phyloP scores from a whole-genome alignment of 805 yeast species.

The Wickerhamiella azymoides region DNA sequence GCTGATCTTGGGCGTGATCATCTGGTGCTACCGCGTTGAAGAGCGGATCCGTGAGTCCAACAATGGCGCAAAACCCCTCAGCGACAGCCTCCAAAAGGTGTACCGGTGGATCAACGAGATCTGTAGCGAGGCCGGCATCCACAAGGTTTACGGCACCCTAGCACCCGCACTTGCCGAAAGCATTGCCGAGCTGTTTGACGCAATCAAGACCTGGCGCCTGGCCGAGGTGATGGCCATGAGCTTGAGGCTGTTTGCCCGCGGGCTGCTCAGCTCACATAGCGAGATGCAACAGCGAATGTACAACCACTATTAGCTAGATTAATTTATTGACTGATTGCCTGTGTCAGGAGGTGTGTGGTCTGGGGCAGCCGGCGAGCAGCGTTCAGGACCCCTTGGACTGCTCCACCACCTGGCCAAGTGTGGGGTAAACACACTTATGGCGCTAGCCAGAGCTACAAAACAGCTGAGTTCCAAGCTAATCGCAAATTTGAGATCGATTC shows the following conservation, averaged over 20 bases:
- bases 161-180: slow-evolving; percentile 19
- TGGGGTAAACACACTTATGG: too few relatives aligned
- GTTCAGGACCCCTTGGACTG: too few relatives aligned
- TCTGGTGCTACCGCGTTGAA: slow-evolving; percentile 22
- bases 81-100: neutral
- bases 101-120: slow-evolving; percentile 15
- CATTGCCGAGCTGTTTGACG: slow-evolving; percentile 19
- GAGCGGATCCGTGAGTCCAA: slow-evolving; percentile 12
- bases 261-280: slow-evolving; percentile 10
- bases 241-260: slow-evolving; percentile 17
- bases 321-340: too few relatives aligned
- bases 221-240: slow-evolving; percentile 18
- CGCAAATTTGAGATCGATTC: too few relatives aligned
- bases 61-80: slow-evolving; percentile 2
- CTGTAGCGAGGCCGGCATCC: slow-evolving; percentile 15
- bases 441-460: too few relatives aligned
- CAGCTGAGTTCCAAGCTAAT: too few relatives aligned
- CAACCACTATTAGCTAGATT: neutral
- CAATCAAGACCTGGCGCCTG: slow-evolving; percentile 20
- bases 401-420: too few relatives aligned
- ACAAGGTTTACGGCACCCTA: slow-evolving; percentile 16
- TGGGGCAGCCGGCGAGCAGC: too few relatives aligned
- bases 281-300: slow-evolving; percentile 5
- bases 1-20: slow-evolving; percentile 17
- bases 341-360: too few relatives aligned